Evolutionary conservation across 441 rosid species (phyloP), one percentile per base, ranked within the genome.

Genomic region (Adansonia rubrostipa): DNA sequence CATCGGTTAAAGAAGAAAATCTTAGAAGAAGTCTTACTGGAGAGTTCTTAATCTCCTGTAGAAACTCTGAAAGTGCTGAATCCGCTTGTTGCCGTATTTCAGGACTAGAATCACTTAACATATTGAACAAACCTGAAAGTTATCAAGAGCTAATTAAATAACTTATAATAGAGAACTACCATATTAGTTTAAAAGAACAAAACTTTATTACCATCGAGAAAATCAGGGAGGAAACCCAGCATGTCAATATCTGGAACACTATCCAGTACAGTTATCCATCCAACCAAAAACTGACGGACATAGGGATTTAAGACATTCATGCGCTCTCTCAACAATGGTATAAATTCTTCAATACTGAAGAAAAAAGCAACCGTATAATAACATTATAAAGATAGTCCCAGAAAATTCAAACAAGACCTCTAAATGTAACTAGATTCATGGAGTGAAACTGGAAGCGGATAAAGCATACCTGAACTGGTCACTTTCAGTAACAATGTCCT

Each of bases 231-330:
- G 85, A 95, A 97, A 71, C 99, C 99, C 79, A 97, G 92, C 99
- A 97, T 97, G 86, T 97, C 99, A 57, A 97, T 97, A 79, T 97
- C 99, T 5, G 99, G 99, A 85, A 97, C 99, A 84, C 99, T 97
- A 84, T 97, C 99, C 86, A 97, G 85, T 73, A 97, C 99, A 77
- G 99, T 95, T 78, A 97, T 97, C 99, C 99, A 97, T 82, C 99
- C 99, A 64, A 97, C 99, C 90, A 97, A 89, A 91, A 97, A 97
- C 87, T 95, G 99, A 60, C 99, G 97, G 78, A 97, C 99, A 65
- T 88, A 92, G 51, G 99, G 98, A 83, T 93, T 95, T 62, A 97
- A 84, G 81, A 97, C 97, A 87, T 92, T 95, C 99, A 97, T 97
- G 48, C 99, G 97, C 82, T 95, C 99, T 82, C 95, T 90, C 85